phyloP scores from a whole-genome alignment of 257 asterid species.

The Leptodermis oblonga region DNA sequence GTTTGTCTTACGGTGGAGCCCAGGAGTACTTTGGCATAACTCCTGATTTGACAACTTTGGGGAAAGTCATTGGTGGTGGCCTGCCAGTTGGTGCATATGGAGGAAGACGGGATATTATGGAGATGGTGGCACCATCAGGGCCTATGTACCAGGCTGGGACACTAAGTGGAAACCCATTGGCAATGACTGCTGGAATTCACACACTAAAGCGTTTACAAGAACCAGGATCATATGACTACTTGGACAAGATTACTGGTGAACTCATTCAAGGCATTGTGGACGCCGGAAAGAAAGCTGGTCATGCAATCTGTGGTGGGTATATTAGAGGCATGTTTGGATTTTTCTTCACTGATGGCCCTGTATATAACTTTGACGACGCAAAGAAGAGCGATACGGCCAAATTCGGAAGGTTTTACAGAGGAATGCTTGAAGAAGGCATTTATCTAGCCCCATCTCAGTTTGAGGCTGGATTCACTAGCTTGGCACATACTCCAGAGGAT shows the following conservation, averaged over 20 bases:
- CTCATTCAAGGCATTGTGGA: constrained; percentile 62
- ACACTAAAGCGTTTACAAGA: constrained; percentile 74
- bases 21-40: constrained; percentile 92
- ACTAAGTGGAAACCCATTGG: constrained; percentile 92
- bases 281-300: constrained; percentile 92
- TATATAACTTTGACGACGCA: constrained; percentile 75
- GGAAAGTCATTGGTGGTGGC: constrained; percentile 98
- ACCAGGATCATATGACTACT: constrained; percentile 68
- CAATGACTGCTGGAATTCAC: constrained; percentile 98
- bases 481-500: constrained; percentile 77
- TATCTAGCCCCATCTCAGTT: constrained; percentile 96
- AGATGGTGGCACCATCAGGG: constrained; percentile 99
- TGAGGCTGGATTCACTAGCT: constrained; percentile 96
- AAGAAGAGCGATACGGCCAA: constrained; percentile 85
- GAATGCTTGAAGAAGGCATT: constrained; percentile 95
- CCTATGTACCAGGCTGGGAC: constrained; percentile 99
- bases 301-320: constrained; percentile 77
- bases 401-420: constrained; percentile 68
- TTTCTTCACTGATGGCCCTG: constrained; percentile 87
- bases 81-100: constrained; percentile 99
- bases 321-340: constrained; percentile 94
- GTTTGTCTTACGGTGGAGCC: constrained; percentile 90
- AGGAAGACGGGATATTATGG: constrained; percentile 94
- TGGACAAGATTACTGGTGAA: constrained; percentile 67
- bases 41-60: constrained; percentile 94